Evolutionary conservation across 140 eudicot species (phyloP), one percentile per base, ranked within the genome.

Genomic region (Ambrosia hybrid): DNA sequence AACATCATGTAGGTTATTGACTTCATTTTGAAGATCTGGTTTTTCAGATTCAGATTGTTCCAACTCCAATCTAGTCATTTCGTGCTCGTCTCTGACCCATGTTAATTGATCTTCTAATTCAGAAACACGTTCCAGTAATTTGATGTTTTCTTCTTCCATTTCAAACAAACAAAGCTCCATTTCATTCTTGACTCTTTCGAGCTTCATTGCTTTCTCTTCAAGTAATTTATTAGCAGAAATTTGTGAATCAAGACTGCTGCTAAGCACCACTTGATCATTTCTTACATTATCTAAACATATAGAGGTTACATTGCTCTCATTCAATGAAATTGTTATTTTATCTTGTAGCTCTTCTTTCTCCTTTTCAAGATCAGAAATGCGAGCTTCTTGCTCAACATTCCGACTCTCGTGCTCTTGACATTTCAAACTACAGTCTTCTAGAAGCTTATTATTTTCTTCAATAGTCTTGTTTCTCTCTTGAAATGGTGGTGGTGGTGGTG

Each of bases 91-190:
- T 61, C 65, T 57, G 17, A 86, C 59, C 51, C 43, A 55, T n/a
- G 9, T 74, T 14, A 84, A 61, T 72, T 84, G 91, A 79, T 76
- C 72, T 70, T 88, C 89, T 77, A 88, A 39, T 21, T 45, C 71
- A 52, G 84, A 78, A 68, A 88, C 65, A n/a, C 66, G 38, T 57
- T 78, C 88, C 30, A 62, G 59, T 68, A 88, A 61, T 53, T 73
- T 70, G 72, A 73, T 17, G n/a, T 88, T 86, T 69, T 91, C 91
- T 68, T 86, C 89, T 74, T 84, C 88, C 71, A 83, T 73, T 52
- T 71, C 74, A 36, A 73, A 78, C 68, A 88, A 17, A 48, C 65
- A 73, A 57, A 72, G 76, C 85, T 91, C 88, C 48, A 86, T 51
- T 75, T 77, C 83, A 2, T 69, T 55, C 57, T 79, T 91, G 39